These are phyloP conservation scores for Tephrocybe sp. DNA, from an alignment of 768 basidiomycete species.

Conservation along the genomic window DNA sequence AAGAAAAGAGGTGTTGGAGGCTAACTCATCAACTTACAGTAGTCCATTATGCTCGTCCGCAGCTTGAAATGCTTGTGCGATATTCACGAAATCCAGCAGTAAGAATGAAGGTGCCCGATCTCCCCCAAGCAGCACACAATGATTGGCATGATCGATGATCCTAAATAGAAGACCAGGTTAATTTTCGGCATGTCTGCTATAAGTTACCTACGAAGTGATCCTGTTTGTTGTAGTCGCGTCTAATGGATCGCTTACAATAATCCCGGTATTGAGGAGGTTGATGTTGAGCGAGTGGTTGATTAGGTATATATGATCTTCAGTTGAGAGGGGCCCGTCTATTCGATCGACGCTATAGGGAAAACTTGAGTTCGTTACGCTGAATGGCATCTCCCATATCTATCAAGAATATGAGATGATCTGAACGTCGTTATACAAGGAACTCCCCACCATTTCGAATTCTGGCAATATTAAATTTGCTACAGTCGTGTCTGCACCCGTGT, in stretches of 20 bases:
- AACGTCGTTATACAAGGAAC: not conserved
- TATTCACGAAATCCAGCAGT: conserved; percentile 51
- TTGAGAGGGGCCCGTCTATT: conserved; percentile 45
- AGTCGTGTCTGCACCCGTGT: conserved; percentile 9
- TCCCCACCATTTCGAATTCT: conserved; percentile 12
- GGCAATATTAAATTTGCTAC: conserved; percentile 14
- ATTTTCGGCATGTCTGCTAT: not conserved
- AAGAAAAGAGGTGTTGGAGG: not conserved
- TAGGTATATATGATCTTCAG: conserved; percentile 54
- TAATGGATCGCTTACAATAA: conserved; percentile 33
- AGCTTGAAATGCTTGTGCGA: conserved; percentile 44
- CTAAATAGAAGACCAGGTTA: conserved; percentile 17
- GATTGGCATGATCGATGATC: conserved; percentile 39
- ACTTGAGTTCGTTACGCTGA: conserved; percentile 43
- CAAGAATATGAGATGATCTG: not conserved
- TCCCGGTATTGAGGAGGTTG: conserved; percentile 32
- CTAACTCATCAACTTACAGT: not conserved
- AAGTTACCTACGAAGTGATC: conserved; percentile 32
- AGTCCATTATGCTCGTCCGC: conserved; percentile 46
- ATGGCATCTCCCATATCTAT: conserved; percentile 61
- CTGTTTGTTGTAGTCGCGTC: conserved; percentile 30
- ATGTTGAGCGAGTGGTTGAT: conserved; percentile 62
- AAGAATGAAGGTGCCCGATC: conserved; percentile 52
- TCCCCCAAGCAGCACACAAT: conserved; percentile 42
- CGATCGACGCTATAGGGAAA: conserved; percentile 59